Percentiles rank a stretch among this genome's conserved stretches.
phyloP scores from a whole-genome alignment of 345 rosid species.

The Fremontodendron californicum region DNA sequence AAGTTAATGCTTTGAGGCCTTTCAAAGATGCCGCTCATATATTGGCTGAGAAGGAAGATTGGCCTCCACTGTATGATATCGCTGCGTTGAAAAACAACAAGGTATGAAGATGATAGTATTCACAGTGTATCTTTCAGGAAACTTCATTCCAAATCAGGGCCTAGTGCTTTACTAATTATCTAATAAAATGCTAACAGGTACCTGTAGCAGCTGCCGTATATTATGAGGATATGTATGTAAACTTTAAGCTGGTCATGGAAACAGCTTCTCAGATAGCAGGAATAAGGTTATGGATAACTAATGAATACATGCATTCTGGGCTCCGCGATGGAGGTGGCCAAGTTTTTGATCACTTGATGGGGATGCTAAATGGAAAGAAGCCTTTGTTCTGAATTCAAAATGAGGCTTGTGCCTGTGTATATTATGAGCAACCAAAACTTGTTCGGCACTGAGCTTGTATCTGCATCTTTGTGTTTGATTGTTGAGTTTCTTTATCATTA shows the following conservation, averaged over 20 bases:
- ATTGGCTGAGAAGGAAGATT: conserved; percentile 76
- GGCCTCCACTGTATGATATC: conserved; percentile 68
- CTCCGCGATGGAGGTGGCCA: conserved; percentile 70
- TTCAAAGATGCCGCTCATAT: conserved; percentile 61
- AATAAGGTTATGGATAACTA: conserved; percentile 77
- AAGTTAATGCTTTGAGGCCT: conserved; percentile 64
- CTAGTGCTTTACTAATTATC: neutral
- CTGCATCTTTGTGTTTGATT: neutral
- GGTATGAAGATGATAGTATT: conserved; percentile 32
- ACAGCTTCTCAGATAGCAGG: conserved; percentile 71
- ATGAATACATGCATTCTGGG: conserved; percentile 93
- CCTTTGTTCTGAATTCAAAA: conserved; percentile 45
- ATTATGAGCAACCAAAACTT: neutral
- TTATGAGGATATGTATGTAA: conserved; percentile 84
- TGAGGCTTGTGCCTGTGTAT: neutral
- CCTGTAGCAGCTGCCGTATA: conserved; percentile 90
- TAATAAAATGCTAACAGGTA: conserved; percentile 41
- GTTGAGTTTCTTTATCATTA: neutral
- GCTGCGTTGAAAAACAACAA: conserved; percentile 48
- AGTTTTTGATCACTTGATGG: conserved; percentile 76
- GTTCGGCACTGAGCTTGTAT: neutral
- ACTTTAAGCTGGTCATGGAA: conserved; percentile 73
- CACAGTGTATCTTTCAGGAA: neutral
- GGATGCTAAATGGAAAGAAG: conserved; percentile 75
- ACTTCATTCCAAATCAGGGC: neutral